Percentiles rank a stretch among this genome's conserved stretches.
phyloP scores from a whole-genome alignment of 2,329 filamentous ascomycete species.

The Paecilomyces sp. region DNA sequence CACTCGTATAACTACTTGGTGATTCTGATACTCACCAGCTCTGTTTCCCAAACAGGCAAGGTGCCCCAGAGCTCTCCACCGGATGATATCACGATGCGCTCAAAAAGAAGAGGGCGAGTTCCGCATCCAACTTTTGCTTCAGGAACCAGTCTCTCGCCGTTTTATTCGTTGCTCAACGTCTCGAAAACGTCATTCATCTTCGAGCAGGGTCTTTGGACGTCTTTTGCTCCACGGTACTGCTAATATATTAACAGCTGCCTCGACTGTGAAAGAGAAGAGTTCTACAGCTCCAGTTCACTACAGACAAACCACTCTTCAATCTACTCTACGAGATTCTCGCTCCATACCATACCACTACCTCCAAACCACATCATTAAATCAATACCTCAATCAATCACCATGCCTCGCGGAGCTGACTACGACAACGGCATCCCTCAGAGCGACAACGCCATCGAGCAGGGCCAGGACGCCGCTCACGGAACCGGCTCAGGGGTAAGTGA shows the following conservation, averaged over 20 bases:
- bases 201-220: not conserved
- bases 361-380: not conserved
- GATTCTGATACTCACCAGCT: not conserved
- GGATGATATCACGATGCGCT: not conserved
- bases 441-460: slow-evolving; percentile 32
- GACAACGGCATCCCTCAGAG: slow-evolving; percentile 29
- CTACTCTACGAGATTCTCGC: not conserved
- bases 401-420: slow-evolving; percentile 35
- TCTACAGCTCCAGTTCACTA: not conserved
- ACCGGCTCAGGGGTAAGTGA: slow-evolving; percentile 20
- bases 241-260: not conserved
- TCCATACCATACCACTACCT: not conserved
- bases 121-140: not conserved
- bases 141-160: not conserved
- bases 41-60: not conserved
- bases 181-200: not conserved
- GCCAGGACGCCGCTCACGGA: slow-evolving; percentile 28
- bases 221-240: not conserved
- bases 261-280: not conserved
- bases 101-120: not conserved
- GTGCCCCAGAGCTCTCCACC: not conserved
- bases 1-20: not conserved
- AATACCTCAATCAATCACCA: slow-evolving; percentile 14
- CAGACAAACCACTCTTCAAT: not conserved
- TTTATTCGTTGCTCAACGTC: not conserved